Evolutionary conservation across 2,329 filamentous ascomycete species (phyloP).

Genomic region (Septoria petroselini): DNA sequence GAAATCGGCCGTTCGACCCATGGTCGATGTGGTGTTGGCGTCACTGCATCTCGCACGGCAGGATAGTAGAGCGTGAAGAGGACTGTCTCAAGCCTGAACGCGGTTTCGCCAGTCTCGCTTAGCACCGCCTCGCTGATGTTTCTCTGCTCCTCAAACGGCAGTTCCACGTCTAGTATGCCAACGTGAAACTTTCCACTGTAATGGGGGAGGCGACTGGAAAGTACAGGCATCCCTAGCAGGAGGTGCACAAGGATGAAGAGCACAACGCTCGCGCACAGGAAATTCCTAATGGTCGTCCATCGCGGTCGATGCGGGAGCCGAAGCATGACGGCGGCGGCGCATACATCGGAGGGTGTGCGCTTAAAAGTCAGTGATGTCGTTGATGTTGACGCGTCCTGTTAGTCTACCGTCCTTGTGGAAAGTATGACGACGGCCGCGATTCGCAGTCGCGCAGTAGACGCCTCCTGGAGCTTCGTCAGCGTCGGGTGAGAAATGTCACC

Average conservation of each 20-base stretch:
- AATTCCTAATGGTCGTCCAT: constrained; percentile 23
- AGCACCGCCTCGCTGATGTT: constrained; percentile 40
- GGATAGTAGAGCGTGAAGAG: constrained; percentile 49
- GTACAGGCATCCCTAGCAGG: constrained; percentile 42
- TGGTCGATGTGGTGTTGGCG: constrained; percentile 36
- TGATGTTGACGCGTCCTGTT: no score
- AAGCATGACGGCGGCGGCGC: constrained; percentile 1
- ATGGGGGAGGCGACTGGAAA: constrained; percentile 42
- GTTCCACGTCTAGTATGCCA: constrained; percentile 46
- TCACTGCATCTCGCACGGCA: constrained; percentile 32
- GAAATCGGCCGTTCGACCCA: constrained; percentile 47
- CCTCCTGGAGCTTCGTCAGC: no score
- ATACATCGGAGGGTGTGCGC: no score
- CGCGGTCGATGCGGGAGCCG: constrained; percentile 22
- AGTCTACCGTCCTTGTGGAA: no score
- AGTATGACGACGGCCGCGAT: no score
- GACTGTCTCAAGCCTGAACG: constrained; percentile 46
- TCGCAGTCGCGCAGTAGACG: no score
- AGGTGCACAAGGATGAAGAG: constrained; percentile 39
- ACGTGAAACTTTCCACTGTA: constrained; percentile 46
- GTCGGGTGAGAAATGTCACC: no score
- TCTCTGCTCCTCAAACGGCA: constrained; percentile 36
- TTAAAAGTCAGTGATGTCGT: no score
- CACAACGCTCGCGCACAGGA: constrained; percentile 18
- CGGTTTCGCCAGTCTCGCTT: constrained; percentile 41